These are phyloP conservation scores for Acrasis kona DNA, from an alignment of 78 protist species.

Conservation along the genomic window DNA sequence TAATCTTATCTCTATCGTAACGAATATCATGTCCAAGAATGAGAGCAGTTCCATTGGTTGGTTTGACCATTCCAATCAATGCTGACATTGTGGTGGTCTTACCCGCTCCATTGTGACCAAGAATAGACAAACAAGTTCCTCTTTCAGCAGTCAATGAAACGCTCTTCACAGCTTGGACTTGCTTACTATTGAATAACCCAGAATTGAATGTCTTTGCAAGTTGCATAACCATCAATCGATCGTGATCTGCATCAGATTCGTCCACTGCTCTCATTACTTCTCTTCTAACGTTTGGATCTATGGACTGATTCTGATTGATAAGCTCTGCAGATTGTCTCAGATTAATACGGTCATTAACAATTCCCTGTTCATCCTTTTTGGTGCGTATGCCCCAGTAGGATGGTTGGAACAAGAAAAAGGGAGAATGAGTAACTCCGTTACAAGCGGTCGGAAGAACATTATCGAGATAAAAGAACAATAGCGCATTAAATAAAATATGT, in stretches of 20 bases:
- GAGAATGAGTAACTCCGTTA: background rate
- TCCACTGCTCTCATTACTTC: background rate
- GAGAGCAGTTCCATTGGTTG: constrained; percentile 35
- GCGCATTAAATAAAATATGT: background rate
- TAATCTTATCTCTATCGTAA: constrained; percentile 18
- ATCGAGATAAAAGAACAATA: background rate
- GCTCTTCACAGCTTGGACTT: background rate
- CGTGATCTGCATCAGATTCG: background rate
- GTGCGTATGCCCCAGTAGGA: no score
- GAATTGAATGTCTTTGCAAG: background rate
- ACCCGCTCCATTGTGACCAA: constrained; percentile 85
- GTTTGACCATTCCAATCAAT: constrained; percentile 44
- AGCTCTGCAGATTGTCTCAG: no score
- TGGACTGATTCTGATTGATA: no score
- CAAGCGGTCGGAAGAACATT: background rate
- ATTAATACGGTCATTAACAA: no score
- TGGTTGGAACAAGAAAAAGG: no score
- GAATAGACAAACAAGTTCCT: constrained; percentile 14
- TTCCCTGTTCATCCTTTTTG: background rate
- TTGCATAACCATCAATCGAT: background rate
- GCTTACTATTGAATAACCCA: background rate
- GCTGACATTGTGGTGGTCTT: constrained; percentile 60
- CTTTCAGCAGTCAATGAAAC: background rate
- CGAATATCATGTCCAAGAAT: constrained; percentile 39
- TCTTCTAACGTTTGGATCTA: no score